phyloP scores from a whole-genome alignment of 768 basidiomycete genomes.

The Aureoboletus auriporus region DNA sequence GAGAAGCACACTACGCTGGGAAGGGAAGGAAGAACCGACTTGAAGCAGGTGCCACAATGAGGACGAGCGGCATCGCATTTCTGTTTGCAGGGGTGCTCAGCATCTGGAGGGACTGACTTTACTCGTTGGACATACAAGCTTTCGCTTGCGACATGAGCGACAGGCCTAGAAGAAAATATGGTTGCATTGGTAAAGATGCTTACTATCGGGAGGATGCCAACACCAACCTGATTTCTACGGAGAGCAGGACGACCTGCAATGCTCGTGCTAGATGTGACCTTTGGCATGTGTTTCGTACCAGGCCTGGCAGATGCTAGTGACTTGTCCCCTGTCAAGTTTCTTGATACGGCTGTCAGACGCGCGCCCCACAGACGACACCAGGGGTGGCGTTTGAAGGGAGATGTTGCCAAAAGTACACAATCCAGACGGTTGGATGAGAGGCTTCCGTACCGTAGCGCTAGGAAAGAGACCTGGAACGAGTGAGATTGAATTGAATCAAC shows the following conservation, averaged over 20 bases:
- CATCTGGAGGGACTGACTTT: background rate
- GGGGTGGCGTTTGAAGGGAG: background rate
- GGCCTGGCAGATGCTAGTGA: background rate
- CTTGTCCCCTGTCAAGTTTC: slow-evolving; percentile 3
- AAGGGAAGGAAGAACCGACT: slow-evolving; percentile 44
- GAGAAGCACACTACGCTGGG: slow-evolving; percentile 1
- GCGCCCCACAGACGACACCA: background rate
- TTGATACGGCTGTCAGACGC: background rate
- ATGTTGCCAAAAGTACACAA: background rate
- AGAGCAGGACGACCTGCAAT: slow-evolving; percentile 56
- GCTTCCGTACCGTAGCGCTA: background rate
- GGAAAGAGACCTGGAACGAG: background rate
- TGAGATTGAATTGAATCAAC: background rate
- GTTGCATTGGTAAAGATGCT: slow-evolving; percentile 7
- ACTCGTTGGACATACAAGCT: slow-evolving; percentile 53
- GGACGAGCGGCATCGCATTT: slow-evolving; percentile 89
- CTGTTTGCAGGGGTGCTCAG: slow-evolving; percentile 34
- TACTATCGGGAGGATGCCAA: background rate
- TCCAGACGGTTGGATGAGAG: background rate
- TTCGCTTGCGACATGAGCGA: slow-evolving; percentile 77
- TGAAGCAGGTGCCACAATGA: slow-evolving; percentile 81
- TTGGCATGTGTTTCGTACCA: slow-evolving; percentile 53
- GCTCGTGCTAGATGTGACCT: slow-evolving; percentile 38
- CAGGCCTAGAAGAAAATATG: slow-evolving; percentile 50
- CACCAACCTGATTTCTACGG: slow-evolving; percentile 69